Evolutionary conservation across 768 basidiomycete genomes (phyloP), one percentile per base, ranked within the genome.

Genomic region (Paxillus involutus): DNA sequence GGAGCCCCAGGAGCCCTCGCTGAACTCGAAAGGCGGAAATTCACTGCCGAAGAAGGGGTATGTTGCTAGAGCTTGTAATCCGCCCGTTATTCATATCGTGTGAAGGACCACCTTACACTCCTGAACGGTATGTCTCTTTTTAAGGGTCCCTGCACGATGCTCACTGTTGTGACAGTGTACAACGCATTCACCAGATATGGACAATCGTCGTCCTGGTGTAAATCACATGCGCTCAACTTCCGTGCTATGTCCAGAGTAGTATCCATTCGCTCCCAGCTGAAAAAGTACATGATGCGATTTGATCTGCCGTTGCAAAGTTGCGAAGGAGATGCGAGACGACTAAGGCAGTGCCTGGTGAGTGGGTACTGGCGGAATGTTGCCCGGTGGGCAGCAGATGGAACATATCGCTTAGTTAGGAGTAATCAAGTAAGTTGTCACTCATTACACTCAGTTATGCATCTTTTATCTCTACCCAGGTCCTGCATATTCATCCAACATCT

Each of bases 31-130:
- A 79, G 94, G 47, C 76, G 97, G 53, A 98, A 98, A 68, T 98
- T 98, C 63, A 98, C 94, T 0, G 94, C 95, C 0, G 95, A 98
- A 71, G 97, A 99, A 82, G 97, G 97, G 64, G 94, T 94, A 56
- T 63, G 81, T 74, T 24, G n/a, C 51, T 17, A 8, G 30, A 17
- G 19, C 16, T 46, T 17, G n/a, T 30, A 35, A 51, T 32, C 45
- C 48, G 9, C 19, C 17, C n/a, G 16, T 12, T 37, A 19, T 49
- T 3, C 7, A 21, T 47, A 55, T 46, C 35, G 47, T 53, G 14
- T 35, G 4, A 61, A 96, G 94, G 97, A 99, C 66, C 97, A 99
- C 68, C 75, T 98, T 19, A 98, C 97, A 4, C 74, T 97, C 4
- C 70, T 99, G 30, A 99, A 98, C 69, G 95, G 95, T 90, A 63